Evolutionary conservation across 257 asterid genomes (phyloP).

Genomic region (Salvia rosmarinus): DNA sequence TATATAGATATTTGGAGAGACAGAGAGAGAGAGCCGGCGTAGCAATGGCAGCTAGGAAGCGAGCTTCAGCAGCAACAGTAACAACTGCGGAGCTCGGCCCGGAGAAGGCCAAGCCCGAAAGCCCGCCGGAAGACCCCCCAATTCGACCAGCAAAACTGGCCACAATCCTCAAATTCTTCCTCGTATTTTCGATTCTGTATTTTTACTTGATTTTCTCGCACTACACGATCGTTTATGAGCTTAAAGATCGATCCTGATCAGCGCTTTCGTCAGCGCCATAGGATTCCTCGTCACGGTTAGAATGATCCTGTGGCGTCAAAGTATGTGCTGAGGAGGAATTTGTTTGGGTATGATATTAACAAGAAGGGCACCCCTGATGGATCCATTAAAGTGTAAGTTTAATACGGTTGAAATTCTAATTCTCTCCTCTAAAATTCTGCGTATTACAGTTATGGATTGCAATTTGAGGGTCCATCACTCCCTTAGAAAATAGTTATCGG

Average conservation of each 20-base stretch:
- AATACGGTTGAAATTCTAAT: neutral
- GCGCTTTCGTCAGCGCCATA: constrained; percentile 57
- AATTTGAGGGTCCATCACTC: constrained; percentile 1
- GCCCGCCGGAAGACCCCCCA: constrained; percentile 47
- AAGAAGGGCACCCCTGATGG: constrained; percentile 96
- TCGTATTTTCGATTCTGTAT: constrained; percentile 63
- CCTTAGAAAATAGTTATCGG: neutral
- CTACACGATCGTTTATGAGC: constrained; percentile 60
- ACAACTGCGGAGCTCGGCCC: constrained; percentile 40
- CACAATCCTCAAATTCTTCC: constrained; percentile 51
- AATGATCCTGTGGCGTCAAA: constrained; percentile 81
- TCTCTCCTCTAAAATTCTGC: neutral
- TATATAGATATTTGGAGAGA: neutral
- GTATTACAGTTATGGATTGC: neutral
- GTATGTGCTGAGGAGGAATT: constrained; percentile 71
- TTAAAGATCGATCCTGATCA: constrained; percentile 65
- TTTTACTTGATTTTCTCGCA: constrained; percentile 59
- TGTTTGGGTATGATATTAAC: constrained; percentile 85
- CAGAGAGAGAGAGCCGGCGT: constrained; percentile 27
- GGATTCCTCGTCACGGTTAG: constrained; percentile 64
- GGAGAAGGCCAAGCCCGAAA: constrained; percentile 33
- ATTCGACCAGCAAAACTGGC: constrained; percentile 62
- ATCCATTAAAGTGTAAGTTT: constrained; percentile 82
- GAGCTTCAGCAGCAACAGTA: constrained; percentile 44
- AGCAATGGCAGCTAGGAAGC: constrained; percentile 66